Conservation (phyloP, 2,329 filamentous ascomycete species). For the Verticillium isaacii region DNA sequence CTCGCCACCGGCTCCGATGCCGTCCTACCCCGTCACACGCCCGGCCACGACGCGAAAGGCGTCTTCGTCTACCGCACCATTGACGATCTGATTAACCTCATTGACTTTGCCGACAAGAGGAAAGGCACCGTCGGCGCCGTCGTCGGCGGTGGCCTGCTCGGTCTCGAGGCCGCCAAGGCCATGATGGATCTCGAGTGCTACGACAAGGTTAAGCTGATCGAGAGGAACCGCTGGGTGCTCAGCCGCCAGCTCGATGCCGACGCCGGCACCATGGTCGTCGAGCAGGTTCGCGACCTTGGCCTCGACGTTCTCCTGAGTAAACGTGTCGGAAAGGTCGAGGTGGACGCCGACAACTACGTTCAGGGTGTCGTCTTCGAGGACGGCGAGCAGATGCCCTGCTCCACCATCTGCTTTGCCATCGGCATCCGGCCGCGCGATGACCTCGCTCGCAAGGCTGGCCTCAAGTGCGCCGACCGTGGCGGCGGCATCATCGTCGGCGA, state of each 20-base stretch:
- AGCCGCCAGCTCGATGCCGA: slow-evolving; percentile 78
- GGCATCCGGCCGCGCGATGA: slow-evolving; percentile 79
- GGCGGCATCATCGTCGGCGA: slow-evolving; percentile 71
- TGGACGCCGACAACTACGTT: slow-evolving; percentile 62
- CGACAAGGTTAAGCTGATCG: slow-evolving; percentile 70
- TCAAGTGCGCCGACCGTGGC: slow-evolving; percentile 67
- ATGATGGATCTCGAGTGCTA: slow-evolving; percentile 83
- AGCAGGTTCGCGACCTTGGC: slow-evolving; percentile 74
- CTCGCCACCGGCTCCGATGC: slow-evolving; percentile 86
- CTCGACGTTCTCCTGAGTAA: slow-evolving; percentile 77
- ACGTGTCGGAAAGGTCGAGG: slow-evolving; percentile 67
- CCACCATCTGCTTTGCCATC: slow-evolving; percentile 84
- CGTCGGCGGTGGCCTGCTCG: slow-evolving; percentile 79
- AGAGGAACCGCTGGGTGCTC: slow-evolving; percentile 78
- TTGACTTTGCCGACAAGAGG: slow-evolving; percentile 62
- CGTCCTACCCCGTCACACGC: slow-evolving; percentile 64
- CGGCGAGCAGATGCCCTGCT: slow-evolving; percentile 70
- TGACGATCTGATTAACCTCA: slow-evolving; percentile 72
- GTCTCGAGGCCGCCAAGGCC: slow-evolving; percentile 84
- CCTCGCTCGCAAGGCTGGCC: slow-evolving; percentile 63
- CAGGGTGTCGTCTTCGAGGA: slow-evolving; percentile 76
- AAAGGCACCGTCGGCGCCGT: slow-evolving; percentile 69
- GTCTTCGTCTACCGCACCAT: slow-evolving; percentile 90
- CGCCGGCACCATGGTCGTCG: slow-evolving; percentile 75
- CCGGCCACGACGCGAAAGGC: slow-evolving; percentile 73